These are phyloP conservation scores for Betula pendula DNA, from an alignment of 306 rosid genomes.

Conservation along the genomic window DNA sequence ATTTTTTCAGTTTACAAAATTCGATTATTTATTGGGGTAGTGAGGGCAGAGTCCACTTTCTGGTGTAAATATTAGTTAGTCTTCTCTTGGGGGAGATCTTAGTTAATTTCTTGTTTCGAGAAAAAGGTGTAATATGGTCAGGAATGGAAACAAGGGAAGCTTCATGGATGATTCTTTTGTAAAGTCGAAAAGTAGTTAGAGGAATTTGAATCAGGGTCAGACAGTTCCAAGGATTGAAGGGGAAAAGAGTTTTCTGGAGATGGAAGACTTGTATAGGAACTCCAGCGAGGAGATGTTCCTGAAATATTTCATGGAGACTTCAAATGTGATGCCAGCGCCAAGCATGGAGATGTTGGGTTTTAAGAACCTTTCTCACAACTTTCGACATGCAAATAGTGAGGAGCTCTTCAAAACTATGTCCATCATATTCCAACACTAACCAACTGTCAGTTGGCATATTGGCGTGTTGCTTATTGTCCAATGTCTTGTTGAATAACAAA, in stretches of 20 bases:
- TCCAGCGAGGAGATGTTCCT: constrained; percentile 85
- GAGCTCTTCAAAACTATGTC: constrained; percentile 93
- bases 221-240: constrained; percentile 18
- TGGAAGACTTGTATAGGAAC: constrained; percentile 86
- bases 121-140: constrained; percentile 23
- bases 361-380: constrained; percentile 67
- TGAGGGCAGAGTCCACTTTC: not conserved
- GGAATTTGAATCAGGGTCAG: constrained; percentile 23
- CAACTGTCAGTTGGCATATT: too few relatives aligned
- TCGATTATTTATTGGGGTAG: not conserved
- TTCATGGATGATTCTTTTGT: constrained; percentile 28
- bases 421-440: too few relatives aligned
- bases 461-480: too few relatives aligned
- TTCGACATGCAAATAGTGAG: constrained; percentile 71
- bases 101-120: constrained; percentile 29
- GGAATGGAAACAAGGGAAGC: constrained; percentile 20
- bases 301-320: constrained; percentile 73
- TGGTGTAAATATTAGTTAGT: not conserved
- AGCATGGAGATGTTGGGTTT: constrained; percentile 82
- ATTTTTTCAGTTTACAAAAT: not conserved
- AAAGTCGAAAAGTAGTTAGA: constrained; percentile 25
- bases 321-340: constrained; percentile 67
- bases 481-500: too few relatives aligned
- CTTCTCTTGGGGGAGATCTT: constrained; percentile 7
- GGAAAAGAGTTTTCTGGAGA: constrained; percentile 30